Conservation (phyloP, 2,329 filamentous ascomycete species). For the Colletotrichum ledebouriae region DNA sequence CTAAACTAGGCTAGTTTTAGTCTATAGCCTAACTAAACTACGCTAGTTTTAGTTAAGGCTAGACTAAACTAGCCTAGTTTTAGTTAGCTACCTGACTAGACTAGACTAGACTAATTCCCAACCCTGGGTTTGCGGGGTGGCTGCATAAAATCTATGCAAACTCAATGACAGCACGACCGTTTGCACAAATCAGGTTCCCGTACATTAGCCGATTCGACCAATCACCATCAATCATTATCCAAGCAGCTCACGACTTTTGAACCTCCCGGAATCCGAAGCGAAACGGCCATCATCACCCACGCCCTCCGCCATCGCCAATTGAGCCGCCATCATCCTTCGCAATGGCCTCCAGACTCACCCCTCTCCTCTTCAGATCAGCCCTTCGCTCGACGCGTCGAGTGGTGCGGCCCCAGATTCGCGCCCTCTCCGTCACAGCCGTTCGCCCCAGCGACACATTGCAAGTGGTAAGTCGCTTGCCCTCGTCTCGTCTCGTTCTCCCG, state of each 20-base stretch:
- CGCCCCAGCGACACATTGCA: slow-evolving; percentile 79
- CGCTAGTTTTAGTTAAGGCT: too few relatives aligned
- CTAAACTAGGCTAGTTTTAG: too few relatives aligned
- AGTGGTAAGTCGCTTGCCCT: slow-evolving; percentile 68
- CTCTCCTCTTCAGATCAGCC: slow-evolving; percentile 78
- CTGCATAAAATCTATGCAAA: slow-evolving; percentile 26
- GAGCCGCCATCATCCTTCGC: slow-evolving; percentile 48
- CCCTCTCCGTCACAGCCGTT: slow-evolving; percentile 77
- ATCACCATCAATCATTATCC: slow-evolving; percentile 42
- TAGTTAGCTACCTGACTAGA: too few relatives aligned
- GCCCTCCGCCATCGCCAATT: slow-evolving; percentile 45
- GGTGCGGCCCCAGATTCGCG: slow-evolving; percentile 76
- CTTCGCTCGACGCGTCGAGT: slow-evolving; percentile 72
- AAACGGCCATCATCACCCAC: slow-evolving; percentile 17
- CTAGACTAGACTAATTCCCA: too few relatives aligned
- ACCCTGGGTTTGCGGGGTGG: background rate
- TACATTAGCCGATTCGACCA: slow-evolving; percentile 24
- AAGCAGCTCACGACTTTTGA: slow-evolving; percentile 46
- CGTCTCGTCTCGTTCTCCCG: background rate
- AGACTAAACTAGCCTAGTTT: too few relatives aligned
- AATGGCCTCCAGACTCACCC: slow-evolving; percentile 89
- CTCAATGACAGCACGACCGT: slow-evolving; percentile 8
- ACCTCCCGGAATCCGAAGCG: slow-evolving; percentile 42
- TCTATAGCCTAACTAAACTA: too few relatives aligned
- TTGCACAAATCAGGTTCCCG: slow-evolving; percentile 27